phyloP scores from a whole-genome alignment of 192 early-diverging fungal genomes.

The Geranomyces michiganensis region DNA sequence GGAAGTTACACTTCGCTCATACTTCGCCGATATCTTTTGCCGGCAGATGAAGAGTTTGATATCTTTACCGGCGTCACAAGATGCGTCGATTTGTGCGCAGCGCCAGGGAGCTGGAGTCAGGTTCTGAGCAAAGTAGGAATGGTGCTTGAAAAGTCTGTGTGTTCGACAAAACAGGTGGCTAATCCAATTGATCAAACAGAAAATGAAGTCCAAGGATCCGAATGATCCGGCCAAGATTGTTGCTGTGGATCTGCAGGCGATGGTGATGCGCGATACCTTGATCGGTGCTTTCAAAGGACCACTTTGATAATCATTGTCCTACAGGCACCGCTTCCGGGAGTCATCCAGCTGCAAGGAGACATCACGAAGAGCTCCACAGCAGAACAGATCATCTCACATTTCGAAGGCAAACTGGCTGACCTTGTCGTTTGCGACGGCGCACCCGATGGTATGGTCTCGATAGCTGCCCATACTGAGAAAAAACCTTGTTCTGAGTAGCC shows the following conservation, averaged over 20 bases:
- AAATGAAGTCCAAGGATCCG: conserved; percentile 41
- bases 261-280: no score
- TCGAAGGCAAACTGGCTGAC: conserved; percentile 87
- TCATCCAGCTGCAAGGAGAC: conserved; percentile 96
- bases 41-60: conserved; percentile 84
- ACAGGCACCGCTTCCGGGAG: conserved; percentile 85
- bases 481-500: background rate
- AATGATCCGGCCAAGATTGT: conserved; percentile 77
- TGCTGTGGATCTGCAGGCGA: conserved; percentile 93
- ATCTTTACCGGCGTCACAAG: conserved; percentile 81
- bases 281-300: background rate
- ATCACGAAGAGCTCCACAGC: conserved; percentile 95
- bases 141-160: background rate
- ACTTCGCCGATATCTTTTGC: background rate
- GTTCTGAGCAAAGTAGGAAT: conserved; percentile 57
- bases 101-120: conserved; percentile 97
- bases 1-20: background rate
- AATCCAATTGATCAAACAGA: background rate
- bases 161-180: background rate
- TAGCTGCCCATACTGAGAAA: background rate
- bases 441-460: conserved; percentile 71
- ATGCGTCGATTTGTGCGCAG: conserved; percentile 96
- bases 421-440: conserved; percentile 96
- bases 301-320: no score
- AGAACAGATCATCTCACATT: conserved; percentile 85